Conservation (phyloP, 2,329 filamentous ascomycete species). For the Paraphoma sp. region DNA sequence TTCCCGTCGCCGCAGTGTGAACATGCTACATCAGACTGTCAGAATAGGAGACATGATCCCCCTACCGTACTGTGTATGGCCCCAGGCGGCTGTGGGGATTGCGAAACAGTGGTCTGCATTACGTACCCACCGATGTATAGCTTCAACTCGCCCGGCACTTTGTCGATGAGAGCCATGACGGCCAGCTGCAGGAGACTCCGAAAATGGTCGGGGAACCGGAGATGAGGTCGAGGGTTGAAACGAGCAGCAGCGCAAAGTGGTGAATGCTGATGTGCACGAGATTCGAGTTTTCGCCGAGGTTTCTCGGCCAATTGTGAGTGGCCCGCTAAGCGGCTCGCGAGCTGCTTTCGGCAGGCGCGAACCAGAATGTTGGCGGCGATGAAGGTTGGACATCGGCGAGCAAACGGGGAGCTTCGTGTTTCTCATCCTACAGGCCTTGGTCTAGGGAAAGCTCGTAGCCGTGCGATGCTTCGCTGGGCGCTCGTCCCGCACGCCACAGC, state of each 20-base stretch:
- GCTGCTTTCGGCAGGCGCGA: slow-evolving; percentile 6
- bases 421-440: background rate
- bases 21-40: slow-evolving; percentile 65
- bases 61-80: background rate
- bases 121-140: slow-evolving; percentile 81
- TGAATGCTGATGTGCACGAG: slow-evolving; percentile 19
- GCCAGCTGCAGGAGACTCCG: slow-evolving; percentile 12
- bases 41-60: slow-evolving; percentile 14
- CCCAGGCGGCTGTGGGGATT: slow-evolving; percentile 18
- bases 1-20: slow-evolving; percentile 75
- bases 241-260: slow-evolving; percentile 14
- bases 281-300: slow-evolving; percentile 35
- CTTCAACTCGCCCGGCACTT: slow-evolving; percentile 71
- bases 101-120: slow-evolving; percentile 23
- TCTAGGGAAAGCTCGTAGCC: background rate
- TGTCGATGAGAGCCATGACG: slow-evolving; percentile 67
- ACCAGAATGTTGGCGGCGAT: background rate
- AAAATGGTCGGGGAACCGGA: slow-evolving; percentile 23
- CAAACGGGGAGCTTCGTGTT: background rate
- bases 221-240: slow-evolving; percentile 24
- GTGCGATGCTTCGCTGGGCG: background rate
- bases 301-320: slow-evolving; percentile 13
- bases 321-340: slow-evolving; percentile 17
- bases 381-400: background rate
- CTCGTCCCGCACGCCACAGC: slow-evolving; percentile 5